Conservation (phyloP, 805 yeast species). For the Vanderwaltozyma tropicalis region DNA sequence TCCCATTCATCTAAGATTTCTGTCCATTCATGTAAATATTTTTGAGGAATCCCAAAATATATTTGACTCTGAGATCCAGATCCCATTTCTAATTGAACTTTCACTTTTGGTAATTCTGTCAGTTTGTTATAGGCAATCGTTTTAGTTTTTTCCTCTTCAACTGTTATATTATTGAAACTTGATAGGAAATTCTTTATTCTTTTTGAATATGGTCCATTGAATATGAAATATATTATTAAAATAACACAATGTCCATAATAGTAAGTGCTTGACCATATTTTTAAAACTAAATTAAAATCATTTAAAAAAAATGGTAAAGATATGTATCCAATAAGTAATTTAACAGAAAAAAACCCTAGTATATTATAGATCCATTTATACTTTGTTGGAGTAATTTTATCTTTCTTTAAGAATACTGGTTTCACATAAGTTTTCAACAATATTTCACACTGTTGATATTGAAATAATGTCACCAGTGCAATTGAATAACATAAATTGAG, state of each 20-base stretch:
- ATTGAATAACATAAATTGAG: constrained; percentile 94
- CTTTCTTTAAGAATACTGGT: constrained; percentile 69
- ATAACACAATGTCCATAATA: constrained; percentile 57
- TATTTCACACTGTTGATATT: constrained; percentile 75
- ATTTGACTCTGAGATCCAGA: constrained; percentile 6
- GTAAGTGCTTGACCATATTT: constrained; percentile 62
- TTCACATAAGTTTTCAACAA: constrained; percentile 71
- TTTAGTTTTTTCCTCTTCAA: background rate
- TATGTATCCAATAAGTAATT: constrained; percentile 67
- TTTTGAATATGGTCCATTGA: constrained; percentile 56
- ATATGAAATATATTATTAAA: constrained; percentile 37
- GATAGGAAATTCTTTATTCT: background rate
- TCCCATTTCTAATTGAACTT: background rate
- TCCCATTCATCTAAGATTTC: constrained; percentile 28
- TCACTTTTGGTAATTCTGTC: background rate
- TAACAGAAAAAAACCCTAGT: constrained; percentile 57
- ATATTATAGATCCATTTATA: constrained; percentile 52
- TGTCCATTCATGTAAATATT: constrained; percentile 31
- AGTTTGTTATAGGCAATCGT: background rate
- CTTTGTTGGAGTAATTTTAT: constrained; percentile 43
- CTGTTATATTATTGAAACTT: no score
- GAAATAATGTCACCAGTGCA: constrained; percentile 76
- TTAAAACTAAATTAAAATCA: constrained; percentile 50
- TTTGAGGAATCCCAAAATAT: constrained; percentile 36
- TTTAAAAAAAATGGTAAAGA: constrained; percentile 83